Evolutionary conservation across 768 basidiomycete genomes (phyloP).

Genomic region (Suillus tomentosus): DNA sequence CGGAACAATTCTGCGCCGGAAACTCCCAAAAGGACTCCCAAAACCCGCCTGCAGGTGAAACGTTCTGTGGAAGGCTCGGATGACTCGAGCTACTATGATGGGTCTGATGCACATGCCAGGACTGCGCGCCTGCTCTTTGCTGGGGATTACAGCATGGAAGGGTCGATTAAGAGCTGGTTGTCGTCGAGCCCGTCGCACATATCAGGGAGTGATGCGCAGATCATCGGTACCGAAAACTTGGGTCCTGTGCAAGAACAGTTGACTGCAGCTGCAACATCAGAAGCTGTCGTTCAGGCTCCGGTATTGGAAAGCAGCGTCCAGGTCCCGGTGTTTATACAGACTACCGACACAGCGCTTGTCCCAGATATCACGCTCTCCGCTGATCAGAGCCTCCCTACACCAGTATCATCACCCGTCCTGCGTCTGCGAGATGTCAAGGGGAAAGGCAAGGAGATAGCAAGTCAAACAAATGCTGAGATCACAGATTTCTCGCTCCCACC

Average conservation of each 20-base stretch:
- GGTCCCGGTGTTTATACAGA: not conserved
- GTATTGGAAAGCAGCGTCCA: not conserved
- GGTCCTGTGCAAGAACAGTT: not conserved
- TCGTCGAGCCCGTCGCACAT: constrained; percentile 19
- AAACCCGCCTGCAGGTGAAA: not conserved
- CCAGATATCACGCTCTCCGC: not conserved
- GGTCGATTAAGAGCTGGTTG: constrained; percentile 18
- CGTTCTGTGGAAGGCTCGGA: constrained; percentile 41
- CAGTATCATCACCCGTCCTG: constrained; percentile 25
- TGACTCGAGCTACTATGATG: constrained; percentile 42
- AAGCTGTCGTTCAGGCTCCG: constrained; percentile 4
- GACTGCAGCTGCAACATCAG: not conserved
- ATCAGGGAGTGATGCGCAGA: not conserved
- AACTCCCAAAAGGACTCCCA: too few species aligned
- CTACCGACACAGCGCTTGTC: not conserved
- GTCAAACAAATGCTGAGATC: not conserved
- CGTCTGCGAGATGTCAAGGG: not conserved
- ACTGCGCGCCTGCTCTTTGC: constrained; percentile 59
- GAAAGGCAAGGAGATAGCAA: constrained; percentile 13
- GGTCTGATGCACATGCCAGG: constrained; percentile 49
- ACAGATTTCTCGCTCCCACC: not conserved
- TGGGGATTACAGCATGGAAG: constrained; percentile 33
- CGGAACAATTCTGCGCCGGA: not conserved
- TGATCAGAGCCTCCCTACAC: constrained; percentile 23
- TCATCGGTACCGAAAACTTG: not conserved